phyloP scores from a whole-genome alignment of 306 rosid genomes.

The Cajanus cajan region DNA sequence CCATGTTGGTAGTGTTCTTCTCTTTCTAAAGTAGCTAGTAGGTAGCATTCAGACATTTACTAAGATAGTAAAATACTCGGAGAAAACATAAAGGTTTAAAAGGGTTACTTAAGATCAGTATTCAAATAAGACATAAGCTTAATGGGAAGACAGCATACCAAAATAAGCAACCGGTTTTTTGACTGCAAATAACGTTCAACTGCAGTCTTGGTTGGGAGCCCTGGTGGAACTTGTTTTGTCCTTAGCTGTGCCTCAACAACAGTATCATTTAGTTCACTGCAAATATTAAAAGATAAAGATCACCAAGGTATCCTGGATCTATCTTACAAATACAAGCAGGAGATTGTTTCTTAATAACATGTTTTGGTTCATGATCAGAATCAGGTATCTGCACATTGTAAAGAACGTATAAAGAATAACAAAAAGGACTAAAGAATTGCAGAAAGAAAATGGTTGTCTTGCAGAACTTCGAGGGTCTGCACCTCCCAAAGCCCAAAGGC shows the following conservation, averaged over 20 bases:
- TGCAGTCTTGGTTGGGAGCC: slow-evolving; percentile 53
- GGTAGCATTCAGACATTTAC: neutral
- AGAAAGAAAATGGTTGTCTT: too few relatives aligned
- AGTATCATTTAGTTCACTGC: slow-evolving; percentile 83
- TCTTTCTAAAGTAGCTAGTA: slow-evolving; percentile 14
- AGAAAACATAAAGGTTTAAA: neutral
- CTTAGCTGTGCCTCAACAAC: slow-evolving; percentile 55
- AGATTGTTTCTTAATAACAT: neutral
- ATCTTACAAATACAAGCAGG: slow-evolving; percentile 18
- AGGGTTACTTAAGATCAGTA: neutral
- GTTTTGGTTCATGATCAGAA: neutral
- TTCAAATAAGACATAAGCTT: slow-evolving; percentile 21
- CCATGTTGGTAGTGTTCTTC: too few relatives aligned
- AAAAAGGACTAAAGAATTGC: too few relatives aligned
- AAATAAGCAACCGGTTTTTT: slow-evolving; percentile 67
- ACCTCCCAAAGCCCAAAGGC: too few relatives aligned
- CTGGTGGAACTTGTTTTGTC: slow-evolving; percentile 53
- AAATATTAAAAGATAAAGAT: slow-evolving; percentile 30
- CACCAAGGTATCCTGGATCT: slow-evolving; percentile 17
- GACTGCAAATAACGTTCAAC: slow-evolving; percentile 53
- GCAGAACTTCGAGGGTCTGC: too few relatives aligned
- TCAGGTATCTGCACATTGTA: neutral
- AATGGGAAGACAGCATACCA: slow-evolving; percentile 52
- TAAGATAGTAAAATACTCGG: neutral
- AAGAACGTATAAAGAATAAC: too few relatives aligned